Evolutionary conservation across 768 basidiomycete genomes (phyloP), one percentile per base, ranked within the genome.

Genomic region (Suillus placidus): DNA sequence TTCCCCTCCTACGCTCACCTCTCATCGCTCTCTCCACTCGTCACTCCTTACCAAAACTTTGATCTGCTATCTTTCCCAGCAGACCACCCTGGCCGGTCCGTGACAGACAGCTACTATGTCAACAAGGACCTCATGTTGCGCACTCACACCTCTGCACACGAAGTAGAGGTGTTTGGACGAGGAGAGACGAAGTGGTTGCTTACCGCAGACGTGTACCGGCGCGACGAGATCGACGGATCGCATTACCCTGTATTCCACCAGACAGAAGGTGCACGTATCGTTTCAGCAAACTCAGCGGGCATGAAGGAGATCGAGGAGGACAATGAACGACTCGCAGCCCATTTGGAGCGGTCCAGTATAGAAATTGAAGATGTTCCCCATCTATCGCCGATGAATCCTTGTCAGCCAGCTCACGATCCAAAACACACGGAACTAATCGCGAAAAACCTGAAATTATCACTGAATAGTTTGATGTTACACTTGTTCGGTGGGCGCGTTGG

Each of bases 201-300:
- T 30, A 92, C 95, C 10, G 95, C 97, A 37, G 97, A 99, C 80
- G 97, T 99, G 61, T 99, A 99, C 78, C 81, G 97, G 60, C 88
- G 97, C 71, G 97, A 99, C 84, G 97, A 99, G 79, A 99, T 99
- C 67, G 97, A 99, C 80, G 85, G 87, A 14, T 93, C 92, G 10
- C 97, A 99, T 75, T 97, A 98, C 76, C 97, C 97, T 6, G 93
- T 97, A 43, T 99, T 99, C 74, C 97, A 99, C 78, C 97, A 99
- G 79, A 94, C 97, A 80, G 97, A 99, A 75, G 97, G 97, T 37
- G 94, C 95, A 14, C 81, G 88, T 38, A 88, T 98, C 63, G 94
- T 95, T 75, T 78, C 84, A 40, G 84, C 86, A 30, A 81, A 90
- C 67, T 72, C 82, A 47, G 72, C 80, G 12, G 86, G 85, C 0